Base-by-base conservation (phyloP, 345 rosid genomes). In the Boechera retrofracta region DNA sequence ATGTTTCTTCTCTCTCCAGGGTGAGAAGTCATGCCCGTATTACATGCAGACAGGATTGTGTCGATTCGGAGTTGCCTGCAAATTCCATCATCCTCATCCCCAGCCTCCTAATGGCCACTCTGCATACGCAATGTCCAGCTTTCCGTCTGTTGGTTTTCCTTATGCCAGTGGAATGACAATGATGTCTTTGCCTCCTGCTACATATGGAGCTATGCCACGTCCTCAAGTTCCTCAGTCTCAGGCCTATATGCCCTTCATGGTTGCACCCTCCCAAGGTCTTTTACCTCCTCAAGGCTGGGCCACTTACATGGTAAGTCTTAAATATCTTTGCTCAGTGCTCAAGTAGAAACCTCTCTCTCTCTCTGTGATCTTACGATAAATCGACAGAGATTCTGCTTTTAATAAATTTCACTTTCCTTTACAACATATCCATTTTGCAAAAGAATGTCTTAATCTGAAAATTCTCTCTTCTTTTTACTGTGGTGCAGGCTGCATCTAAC, bases 41-140 rank as follows among this genome's bases (percentile, higher is more conserved):
- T 91, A 89, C 85, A 81, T 91, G 90, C 85, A 88, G 47, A 89
- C 83, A 79, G 94, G 97, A 61, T 54, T 85, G 56, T 91, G 97
- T 80, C 87, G 87, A 78, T 91, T 87, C 61, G 92, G 92, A 71
- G 87, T 82, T 59, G 87, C 97, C 6, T 91, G 97, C 86, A 91
- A 88, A 82, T 91, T 91, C 79, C 88, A 91, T 78, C 97, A 91
- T 77, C 97, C 97, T 51, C 80, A 77, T 15, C 71, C 92, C 73
- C 83, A 86, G 59, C 66, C 87, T 67, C 71, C 78, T 28, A 74
- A 76, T 72, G 88, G 83, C 74, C 88, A 82, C 61, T 66, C 80
- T 64, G 47, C 86, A 33, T 80, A 75, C 55, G 87, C 79, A 76
- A 82, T 85, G 32, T 79, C 92, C 55, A 66, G 66, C 67, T 74